A percentile compares a stretch with the other conserved stretches of the same genome.
These are phyloP conservation scores for Umbilicus rupestris DNA, from an alignment of 164 flowering plant species.

Conservation along the genomic window DNA sequence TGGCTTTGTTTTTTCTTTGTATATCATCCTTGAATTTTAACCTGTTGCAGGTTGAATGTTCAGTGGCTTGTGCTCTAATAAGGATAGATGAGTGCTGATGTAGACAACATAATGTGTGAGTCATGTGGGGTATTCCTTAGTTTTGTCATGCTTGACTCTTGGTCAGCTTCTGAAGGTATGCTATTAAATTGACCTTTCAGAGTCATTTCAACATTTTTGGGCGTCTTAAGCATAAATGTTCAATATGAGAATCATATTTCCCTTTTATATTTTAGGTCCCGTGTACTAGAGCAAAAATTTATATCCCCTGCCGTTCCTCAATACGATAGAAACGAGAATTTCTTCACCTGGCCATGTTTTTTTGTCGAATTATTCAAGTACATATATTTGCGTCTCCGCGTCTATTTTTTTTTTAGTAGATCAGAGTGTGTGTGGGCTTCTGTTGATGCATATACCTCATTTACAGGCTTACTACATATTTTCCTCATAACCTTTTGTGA, in stretches of 20 bases:
- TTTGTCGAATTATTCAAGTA: background rate
- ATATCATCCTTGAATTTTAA: background rate
- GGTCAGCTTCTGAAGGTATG: constrained; percentile 60
- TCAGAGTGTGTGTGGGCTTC: background rate
- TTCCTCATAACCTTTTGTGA: too few species aligned
- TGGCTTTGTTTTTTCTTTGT: background rate
- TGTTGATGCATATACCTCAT: too few species aligned
- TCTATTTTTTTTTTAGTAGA: too few species aligned
- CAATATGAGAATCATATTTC: background rate
- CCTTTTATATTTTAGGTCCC: background rate
- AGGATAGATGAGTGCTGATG: constrained; percentile 80
- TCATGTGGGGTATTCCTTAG: constrained; percentile 61
- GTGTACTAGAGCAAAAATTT: background rate
- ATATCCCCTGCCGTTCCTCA: background rate
- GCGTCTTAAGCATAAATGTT: too few species aligned
- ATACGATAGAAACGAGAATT: background rate
- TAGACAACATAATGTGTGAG: constrained; percentile 73
- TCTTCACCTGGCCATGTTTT: background rate
- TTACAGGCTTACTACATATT: too few species aligned
- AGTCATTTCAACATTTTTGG: too few species aligned
- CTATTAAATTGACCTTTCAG: too few species aligned
- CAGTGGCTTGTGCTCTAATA: constrained; percentile 90
- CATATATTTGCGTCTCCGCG: background rate
- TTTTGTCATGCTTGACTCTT: constrained; percentile 34
- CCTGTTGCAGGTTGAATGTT: constrained; percentile 55